These are phyloP conservation scores for Ligustrum vulgare DNA, from an alignment of 257 asterid species.

Conservation along the genomic window DNA sequence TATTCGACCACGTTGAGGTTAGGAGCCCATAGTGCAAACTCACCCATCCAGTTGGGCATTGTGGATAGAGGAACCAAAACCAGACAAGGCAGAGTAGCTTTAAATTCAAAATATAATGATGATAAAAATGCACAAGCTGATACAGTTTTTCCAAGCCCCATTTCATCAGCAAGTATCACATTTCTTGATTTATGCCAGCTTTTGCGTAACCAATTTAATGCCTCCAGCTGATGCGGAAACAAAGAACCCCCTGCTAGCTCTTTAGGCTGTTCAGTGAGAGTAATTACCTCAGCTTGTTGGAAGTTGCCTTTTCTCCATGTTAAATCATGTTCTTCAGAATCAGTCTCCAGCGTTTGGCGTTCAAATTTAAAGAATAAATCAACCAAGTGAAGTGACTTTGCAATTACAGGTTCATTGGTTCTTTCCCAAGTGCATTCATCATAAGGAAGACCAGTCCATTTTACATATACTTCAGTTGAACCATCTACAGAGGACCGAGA, in stretches of 20 bases:
- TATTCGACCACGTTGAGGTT: constrained; percentile 90
- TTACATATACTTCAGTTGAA: constrained; percentile 69
- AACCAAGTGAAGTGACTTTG: constrained; percentile 61
- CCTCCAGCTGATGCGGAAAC: constrained; percentile 98
- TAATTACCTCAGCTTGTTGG: constrained; percentile 53
- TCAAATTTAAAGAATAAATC: constrained; percentile 73
- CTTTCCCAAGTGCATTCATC: constrained; percentile 99
- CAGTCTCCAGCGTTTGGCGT: constrained; percentile 59
- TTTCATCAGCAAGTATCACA: constrained; percentile 98
- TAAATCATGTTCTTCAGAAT: constrained; percentile 42
- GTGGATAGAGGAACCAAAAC: constrained; percentile 98
- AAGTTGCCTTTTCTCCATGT: constrained; percentile 35
- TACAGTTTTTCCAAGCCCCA: constrained; percentile 98
- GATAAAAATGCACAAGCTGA: constrained; percentile 95
- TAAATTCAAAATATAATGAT: constrained; percentile 79
- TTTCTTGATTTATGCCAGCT: constrained; percentile 91
- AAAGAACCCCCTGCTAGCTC: constrained; percentile 81
- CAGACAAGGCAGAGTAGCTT: constrained; percentile 76
- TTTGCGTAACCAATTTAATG: constrained; percentile 94
- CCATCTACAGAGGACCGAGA: constrained; percentile 63
- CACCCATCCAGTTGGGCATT: constrained; percentile 99
- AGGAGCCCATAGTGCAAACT: constrained; percentile 93
- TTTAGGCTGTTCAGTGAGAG: constrained; percentile 88
- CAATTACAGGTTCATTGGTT: constrained; percentile 67
- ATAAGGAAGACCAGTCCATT: constrained; percentile 88